A percentile compares a stretch with the other conserved stretches of the same genome.
Conservation (phyloP, 805 yeast species). For the Candida coleopterorum region DNA sequence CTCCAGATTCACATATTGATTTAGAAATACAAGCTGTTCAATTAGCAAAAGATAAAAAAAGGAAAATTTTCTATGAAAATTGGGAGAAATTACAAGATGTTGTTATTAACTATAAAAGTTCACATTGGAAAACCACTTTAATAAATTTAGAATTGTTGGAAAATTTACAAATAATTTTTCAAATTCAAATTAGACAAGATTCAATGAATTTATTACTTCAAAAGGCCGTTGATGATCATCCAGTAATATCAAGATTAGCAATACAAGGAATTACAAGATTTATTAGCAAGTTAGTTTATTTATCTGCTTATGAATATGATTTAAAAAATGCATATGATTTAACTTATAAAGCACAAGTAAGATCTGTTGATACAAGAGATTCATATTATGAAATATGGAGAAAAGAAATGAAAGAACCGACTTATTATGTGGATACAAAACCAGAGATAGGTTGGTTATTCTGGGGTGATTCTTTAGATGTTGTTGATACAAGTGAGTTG, state of each 20-base stretch:
- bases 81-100: conserved; percentile 40
- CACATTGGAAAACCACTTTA: conserved; percentile 56
- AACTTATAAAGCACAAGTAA: conserved; percentile 22
- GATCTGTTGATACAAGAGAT: conserved; percentile 36
- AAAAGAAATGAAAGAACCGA: conserved; percentile 49
- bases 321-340: conserved; percentile 40
- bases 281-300: conserved; percentile 39
- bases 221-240: conserved; percentile 59
- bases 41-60: conserved; percentile 59
- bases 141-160: conserved; percentile 48
- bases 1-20: conserved; percentile 57
- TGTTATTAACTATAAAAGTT: conserved; percentile 24
- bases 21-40: conserved; percentile 55
- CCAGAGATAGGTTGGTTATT: conserved; percentile 64
- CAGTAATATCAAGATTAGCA: conserved; percentile 56
- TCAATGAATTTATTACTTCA: conserved; percentile 42
- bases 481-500: conserved; percentile 31
- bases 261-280: conserved; percentile 56
- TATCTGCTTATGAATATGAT: conserved; percentile 47
- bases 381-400: conserved; percentile 41
- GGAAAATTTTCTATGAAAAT: conserved; percentile 36
- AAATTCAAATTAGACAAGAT: conserved; percentile 37
- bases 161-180: conserved; percentile 50
- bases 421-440: conserved; percentile 54
- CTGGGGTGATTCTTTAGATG: conserved; percentile 60